phyloP scores from a whole-genome alignment of 129 eudicot genomes.

The Helianthus annuus region DNA sequence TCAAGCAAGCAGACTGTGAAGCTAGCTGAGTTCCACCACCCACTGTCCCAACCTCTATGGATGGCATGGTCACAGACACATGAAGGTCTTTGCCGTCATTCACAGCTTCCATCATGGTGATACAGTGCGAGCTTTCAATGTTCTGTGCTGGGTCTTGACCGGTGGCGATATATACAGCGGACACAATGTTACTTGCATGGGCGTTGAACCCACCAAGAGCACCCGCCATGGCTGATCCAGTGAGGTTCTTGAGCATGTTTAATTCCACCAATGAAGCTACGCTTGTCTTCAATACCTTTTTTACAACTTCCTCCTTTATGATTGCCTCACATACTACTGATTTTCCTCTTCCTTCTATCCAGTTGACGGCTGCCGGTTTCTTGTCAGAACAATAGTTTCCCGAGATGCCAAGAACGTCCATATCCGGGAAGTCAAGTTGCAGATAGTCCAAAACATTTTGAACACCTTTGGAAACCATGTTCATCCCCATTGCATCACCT shows the following conservation, averaged over 20 bases:
- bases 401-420: constrained; percentile 67
- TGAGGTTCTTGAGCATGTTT: constrained; percentile 71
- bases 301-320: constrained; percentile 57
- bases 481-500: constrained; percentile 80
- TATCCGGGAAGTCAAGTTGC: constrained; percentile 52
- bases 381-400: constrained; percentile 66
- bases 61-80: constrained; percentile 62
- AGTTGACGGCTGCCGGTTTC: constrained; percentile 61
- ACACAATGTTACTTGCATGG: constrained; percentile 68
- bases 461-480: constrained; percentile 64
- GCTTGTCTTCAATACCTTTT: constrained; percentile 54
- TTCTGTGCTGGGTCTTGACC: constrained; percentile 77
- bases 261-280: constrained; percentile 62
- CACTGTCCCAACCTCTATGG: constrained; percentile 61
- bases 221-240: constrained; percentile 74
- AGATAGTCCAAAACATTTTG: constrained; percentile 59
- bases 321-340: constrained; percentile 62
- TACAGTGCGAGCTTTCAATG: constrained; percentile 67
- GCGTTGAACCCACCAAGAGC: constrained; percentile 78
- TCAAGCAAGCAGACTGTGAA: constrained; percentile 61
- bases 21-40: constrained; percentile 68
- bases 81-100: constrained; percentile 66
- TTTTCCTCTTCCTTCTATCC: constrained; percentile 62
- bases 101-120: constrained; percentile 76
- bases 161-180: constrained; percentile 57